These are phyloP conservation scores for Hydnomerulius pinastri DNA, from an alignment of 768 basidiomycete species.

Conservation along the genomic window DNA sequence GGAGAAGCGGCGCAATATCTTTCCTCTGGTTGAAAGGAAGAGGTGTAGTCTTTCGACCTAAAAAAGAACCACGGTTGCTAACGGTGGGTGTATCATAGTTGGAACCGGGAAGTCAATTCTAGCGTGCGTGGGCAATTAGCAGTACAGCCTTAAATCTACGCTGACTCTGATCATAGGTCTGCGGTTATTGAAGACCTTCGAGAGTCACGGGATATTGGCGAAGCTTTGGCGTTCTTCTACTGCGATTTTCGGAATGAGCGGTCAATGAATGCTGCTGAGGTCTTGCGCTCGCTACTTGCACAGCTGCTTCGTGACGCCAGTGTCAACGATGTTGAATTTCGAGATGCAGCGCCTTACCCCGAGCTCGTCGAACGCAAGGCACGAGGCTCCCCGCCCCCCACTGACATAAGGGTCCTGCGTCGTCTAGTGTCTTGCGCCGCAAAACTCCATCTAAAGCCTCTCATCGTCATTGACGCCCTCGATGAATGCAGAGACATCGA, in stretches of 20 bases:
- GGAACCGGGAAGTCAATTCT: constrained; percentile 19
- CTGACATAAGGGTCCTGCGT: constrained; percentile 11
- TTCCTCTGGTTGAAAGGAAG: constrained; percentile 19
- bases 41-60: background rate
- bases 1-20: constrained; percentile 2
- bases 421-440: constrained; percentile 24
- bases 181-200: constrained; percentile 12
- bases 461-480: constrained; percentile 13
- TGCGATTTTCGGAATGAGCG: constrained; percentile 19
- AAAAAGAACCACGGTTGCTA: background rate
- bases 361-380: constrained; percentile 14
- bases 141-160: too few species aligned
- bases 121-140: background rate
- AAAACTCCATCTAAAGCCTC: constrained; percentile 19
- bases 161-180: constrained; percentile 3
- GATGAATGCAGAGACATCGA: constrained; percentile 18
- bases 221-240: constrained; percentile 16
- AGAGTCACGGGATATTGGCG: background rate
- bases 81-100: background rate
- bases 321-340: too few species aligned
- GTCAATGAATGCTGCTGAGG: constrained; percentile 5
- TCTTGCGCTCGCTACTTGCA: constrained; percentile 18
- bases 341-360: constrained; percentile 22
- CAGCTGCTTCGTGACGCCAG: constrained; percentile 11
- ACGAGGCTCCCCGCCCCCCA: constrained; percentile 21